Base-by-base conservation (phyloP, 2,329 filamentous ascomycete genomes). In the Metarhizium humberi region DNA sequence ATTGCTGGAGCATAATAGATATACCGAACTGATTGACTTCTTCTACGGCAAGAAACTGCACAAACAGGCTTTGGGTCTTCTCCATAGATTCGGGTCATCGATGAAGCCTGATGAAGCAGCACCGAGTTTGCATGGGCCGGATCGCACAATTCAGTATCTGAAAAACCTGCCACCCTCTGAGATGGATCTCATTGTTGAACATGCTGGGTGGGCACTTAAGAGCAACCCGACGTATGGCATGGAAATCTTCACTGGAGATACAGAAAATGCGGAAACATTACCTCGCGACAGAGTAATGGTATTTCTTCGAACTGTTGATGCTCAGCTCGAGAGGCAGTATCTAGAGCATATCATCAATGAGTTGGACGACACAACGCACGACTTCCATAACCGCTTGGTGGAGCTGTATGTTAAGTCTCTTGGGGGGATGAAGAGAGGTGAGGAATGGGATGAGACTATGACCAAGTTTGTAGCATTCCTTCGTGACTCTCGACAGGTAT, bases 21-120 rank as follows among this genome's bases (percentile, higher is more conserved):
- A 95, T 70, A 92, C 87, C 52, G 92, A 97, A 71, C 76, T 99
- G 2, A 91, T 99, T n/a, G 92, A 97, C 69, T 99, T 99, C 67
- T 85, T 97, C 62, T 90, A 95, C 64, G 94, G 94, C 59, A 99
- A 99, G 74, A 92, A 87, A 69, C 79, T 97, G 45, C 94, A 99
- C 70, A 84, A 86, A 18, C 86, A 95, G 65, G 92, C 94, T 0
- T 74, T 99, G 18, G 87, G 90, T 60, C 74, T 96, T 34, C 78
- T 99, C 1, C 81, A 83, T 62, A 87, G 86, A 59, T 96, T 96
- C 62, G 92, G 92, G 18, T 81, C 80, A 32, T 76, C 79, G 2
- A 69, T 77, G 32, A 70, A 75, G 56, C 74, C 75, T 10, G 74
- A 80, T 55, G 75, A 78, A 49, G 72, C 73, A 2, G 76, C 78